Conservation (phyloP, 768 basidiomycete species). For the Phaeotremella fagi region DNA sequence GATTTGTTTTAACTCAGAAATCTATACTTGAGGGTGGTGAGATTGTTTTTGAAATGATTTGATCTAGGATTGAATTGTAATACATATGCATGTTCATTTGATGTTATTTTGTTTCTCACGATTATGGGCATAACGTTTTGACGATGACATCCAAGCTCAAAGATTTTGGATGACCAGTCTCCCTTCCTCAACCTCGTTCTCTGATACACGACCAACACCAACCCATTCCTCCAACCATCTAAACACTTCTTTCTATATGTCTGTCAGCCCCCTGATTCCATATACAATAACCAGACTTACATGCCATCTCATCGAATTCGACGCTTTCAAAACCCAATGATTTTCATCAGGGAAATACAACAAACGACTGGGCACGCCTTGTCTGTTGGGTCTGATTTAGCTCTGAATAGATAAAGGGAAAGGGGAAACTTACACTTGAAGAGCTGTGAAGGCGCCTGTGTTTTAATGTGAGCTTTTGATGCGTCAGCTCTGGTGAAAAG, state of each 20-base stretch:
- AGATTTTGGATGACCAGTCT: too few species aligned
- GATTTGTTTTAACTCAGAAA: conserved; percentile 60
- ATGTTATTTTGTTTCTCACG: too few species aligned
- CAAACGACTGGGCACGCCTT: conserved; percentile 36
- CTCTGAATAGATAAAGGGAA: conserved; percentile 50
- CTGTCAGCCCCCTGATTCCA: too few species aligned
- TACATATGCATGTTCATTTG: too few species aligned
- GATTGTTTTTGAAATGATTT: conserved; percentile 54
- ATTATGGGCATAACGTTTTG: too few species aligned
- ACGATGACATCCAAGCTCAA: too few species aligned
- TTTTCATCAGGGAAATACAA: conserved; percentile 43
- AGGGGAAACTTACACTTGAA: conserved; percentile 59
- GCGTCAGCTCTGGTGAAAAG: background rate
- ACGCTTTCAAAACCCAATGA: conserved; percentile 63
- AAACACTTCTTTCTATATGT: conserved; percentile 69
- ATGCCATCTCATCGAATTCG: conserved; percentile 63
- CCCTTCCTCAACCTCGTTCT: conserved; percentile 51
- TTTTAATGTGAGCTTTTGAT: conserved; percentile 50
- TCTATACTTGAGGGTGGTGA: conserved; percentile 59
- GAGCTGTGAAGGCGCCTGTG: conserved; percentile 16
- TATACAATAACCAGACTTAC: conserved; percentile 17
- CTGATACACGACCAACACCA: conserved; percentile 7
- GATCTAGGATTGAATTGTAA: background rate
- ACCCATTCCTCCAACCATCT: conserved; percentile 67
- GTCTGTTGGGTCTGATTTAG: conserved; percentile 4